These are phyloP conservation scores for Cyclotella baltica DNA, from an alignment of 108 stramenopile genomes.

Conservation along the genomic window DNA sequence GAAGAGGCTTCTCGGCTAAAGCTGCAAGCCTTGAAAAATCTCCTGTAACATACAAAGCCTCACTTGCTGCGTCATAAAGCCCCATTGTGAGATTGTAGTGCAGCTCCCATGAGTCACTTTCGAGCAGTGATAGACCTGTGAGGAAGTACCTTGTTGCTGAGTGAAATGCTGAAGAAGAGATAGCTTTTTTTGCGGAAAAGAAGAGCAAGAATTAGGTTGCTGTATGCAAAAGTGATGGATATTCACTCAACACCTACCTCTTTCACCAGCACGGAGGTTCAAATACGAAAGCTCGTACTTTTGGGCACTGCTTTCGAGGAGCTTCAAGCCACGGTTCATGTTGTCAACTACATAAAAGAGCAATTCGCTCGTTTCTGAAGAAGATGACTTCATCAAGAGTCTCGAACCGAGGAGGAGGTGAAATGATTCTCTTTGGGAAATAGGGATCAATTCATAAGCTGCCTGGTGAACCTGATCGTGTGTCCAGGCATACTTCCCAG, in stretches of 20 bases:
- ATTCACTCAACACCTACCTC: background rate
- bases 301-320: constrained; percentile 36
- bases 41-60: constrained; percentile 51
- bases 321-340: constrained; percentile 45
- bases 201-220: background rate
- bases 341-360: constrained; percentile 59
- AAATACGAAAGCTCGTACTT: constrained; percentile 47
- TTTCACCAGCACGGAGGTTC: constrained; percentile 50
- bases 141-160: constrained; percentile 57
- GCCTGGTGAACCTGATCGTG: constrained; percentile 74
- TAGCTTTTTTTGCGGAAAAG: constrained; percentile 16
- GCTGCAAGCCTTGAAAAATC: constrained; percentile 25
- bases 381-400: constrained; percentile 44
- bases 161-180: constrained; percentile 51
- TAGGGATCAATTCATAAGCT: constrained; percentile 56
- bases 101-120: constrained; percentile 60
- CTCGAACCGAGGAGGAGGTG: constrained; percentile 63
- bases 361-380: constrained; percentile 41
- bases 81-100: constrained; percentile 66
- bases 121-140: constrained; percentile 60
- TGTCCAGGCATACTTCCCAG: constrained; percentile 45
- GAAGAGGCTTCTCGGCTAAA: constrained; percentile 29
- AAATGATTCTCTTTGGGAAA: constrained; percentile 41
- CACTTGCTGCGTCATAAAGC: constrained; percentile 57
- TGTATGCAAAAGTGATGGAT: background rate